Evolutionary conservation across 371 early-diverging fungal species (phyloP).

Genomic region (Cokeromyces recurvatus): DNA sequence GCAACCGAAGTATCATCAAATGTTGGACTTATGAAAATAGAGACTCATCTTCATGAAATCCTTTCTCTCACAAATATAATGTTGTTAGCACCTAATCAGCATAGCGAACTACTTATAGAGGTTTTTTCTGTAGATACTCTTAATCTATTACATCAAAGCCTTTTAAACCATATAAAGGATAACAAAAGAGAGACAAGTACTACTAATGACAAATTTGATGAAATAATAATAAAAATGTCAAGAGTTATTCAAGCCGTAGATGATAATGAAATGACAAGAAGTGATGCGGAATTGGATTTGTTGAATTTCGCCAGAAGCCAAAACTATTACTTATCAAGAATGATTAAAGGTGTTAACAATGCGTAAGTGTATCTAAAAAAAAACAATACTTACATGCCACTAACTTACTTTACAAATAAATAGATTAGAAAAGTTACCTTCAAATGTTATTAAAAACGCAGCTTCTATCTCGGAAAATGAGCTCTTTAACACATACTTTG

Average conservation of each 20-base stretch:
- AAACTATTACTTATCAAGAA: constrained; percentile 8
- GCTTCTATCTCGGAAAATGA: constrained; percentile 4
- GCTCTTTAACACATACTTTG: constrained; percentile 2
- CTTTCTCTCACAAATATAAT: constrained; percentile 2
- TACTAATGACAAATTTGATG: constrained; percentile 6
- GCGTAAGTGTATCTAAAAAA: constrained; percentile 7
- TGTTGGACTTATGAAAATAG: constrained; percentile 8
- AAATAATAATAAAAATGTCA: constrained; percentile 1
- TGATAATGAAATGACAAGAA: constrained; percentile 8
- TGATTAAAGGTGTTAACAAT: constrained; percentile 8
- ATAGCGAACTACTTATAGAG: constrained; percentile 3
- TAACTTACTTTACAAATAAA: constrained; percentile 6
- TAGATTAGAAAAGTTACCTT: constrained; percentile 8
- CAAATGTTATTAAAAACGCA: background rate
- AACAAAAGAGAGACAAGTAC: constrained; percentile 9
- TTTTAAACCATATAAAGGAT: constrained; percentile 5
- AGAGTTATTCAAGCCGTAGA: constrained; percentile 4
- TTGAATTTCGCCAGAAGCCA: constrained; percentile 11
- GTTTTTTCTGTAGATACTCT: constrained; percentile 10
- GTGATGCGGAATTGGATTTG: constrained; percentile 9
- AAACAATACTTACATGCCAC: constrained; percentile 5
- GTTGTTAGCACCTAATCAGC: constrained; percentile 2
- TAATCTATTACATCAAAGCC: constrained; percentile 8
- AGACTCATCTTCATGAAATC: constrained; percentile 6
- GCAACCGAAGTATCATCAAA: constrained; percentile 10